Percentiles rank a stretch among this genome's conserved stretches.
Evolutionary conservation across 257 asterid species (phyloP).

Genomic region (Nicotiana attenuata): DNA sequence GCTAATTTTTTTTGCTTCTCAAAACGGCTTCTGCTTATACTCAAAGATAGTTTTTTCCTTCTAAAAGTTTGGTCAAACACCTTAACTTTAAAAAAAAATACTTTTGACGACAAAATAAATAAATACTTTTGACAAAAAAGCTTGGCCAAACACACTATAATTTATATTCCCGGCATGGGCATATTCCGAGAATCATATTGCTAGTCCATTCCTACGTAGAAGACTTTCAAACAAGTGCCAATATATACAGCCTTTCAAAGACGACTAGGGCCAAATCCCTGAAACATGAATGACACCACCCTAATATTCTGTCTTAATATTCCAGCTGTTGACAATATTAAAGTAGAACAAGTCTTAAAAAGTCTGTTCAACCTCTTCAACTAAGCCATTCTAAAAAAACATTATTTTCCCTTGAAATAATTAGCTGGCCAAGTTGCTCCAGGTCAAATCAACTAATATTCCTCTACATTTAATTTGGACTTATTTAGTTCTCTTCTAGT

Average conservation of each 20-base stretch:
- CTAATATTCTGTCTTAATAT: not conserved
- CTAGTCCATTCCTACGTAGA: not conserved
- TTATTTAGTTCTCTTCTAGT: not conserved
- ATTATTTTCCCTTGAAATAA: not conserved
- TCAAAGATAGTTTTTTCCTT: too few relatives aligned
- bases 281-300: not conserved
- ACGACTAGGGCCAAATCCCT: not conserved
- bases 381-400: not conserved
- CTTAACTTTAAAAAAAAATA: too few relatives aligned
- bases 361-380: not conserved
- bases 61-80: too few relatives aligned
- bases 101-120: too few relatives aligned
- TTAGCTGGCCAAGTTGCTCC: slow-evolving; percentile 4
- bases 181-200: not conserved
- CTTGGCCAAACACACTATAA: too few relatives aligned
- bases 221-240: not conserved
- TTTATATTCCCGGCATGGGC: not conserved
- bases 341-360: not conserved
- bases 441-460: not conserved
- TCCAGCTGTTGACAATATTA: not conserved
- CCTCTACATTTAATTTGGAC: not conserved
- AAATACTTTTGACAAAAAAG: too few relatives aligned
- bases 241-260: not conserved
- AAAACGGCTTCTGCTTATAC: too few relatives aligned
- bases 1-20: too few relatives aligned